Percentiles rank a stretch among this genome's conserved stretches.
These are phyloP conservation scores for Abelmoschus esculentus DNA, from an alignment of 345 rosid genomes.

Conservation along the genomic window DNA sequence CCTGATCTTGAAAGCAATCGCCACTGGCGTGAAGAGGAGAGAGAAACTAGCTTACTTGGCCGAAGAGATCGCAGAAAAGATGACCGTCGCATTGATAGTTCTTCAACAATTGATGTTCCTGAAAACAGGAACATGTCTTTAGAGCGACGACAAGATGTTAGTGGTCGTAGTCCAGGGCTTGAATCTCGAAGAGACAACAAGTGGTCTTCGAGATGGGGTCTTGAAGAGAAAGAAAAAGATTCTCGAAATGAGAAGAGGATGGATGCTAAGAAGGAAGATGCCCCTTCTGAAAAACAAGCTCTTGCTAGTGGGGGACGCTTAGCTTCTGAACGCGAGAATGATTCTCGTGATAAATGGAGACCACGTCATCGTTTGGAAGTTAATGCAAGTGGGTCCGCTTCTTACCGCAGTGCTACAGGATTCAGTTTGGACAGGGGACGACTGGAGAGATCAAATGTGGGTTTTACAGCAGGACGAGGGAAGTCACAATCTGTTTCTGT, in stretches of 20 bases:
- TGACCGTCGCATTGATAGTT: slow-evolving; percentile 41
- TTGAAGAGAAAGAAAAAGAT: slow-evolving; percentile 85
- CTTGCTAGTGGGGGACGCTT: slow-evolving; percentile 31
- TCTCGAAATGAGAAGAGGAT: slow-evolving; percentile 52
- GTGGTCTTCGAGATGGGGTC: slow-evolving; percentile 99
- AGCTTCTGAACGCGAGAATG: slow-evolving; percentile 60
- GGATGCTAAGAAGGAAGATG: slow-evolving; percentile 56
- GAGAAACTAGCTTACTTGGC: slow-evolving; percentile 62
- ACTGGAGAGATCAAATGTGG: slow-evolving; percentile 49
- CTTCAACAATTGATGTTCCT: slow-evolving; percentile 24
- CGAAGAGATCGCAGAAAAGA: slow-evolving; percentile 58
- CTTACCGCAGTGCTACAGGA: slow-evolving; percentile 78
- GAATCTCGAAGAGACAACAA: slow-evolving; percentile 80
- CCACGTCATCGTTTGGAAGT: slow-evolving; percentile 84
- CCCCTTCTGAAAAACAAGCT: slow-evolving; percentile 45
- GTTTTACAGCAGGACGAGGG: slow-evolving; percentile 73
- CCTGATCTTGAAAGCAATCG: slow-evolving; percentile 42
- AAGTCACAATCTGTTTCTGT: slow-evolving; percentile 25
- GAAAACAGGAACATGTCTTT: slow-evolving; percentile 48
- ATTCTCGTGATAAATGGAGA: slow-evolving; percentile 96
- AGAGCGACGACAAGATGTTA: slow-evolving; percentile 64
- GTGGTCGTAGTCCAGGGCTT: slow-evolving; percentile 49
- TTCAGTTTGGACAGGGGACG: slow-evolving; percentile 66
- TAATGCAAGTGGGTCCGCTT: slow-evolving; percentile 43
- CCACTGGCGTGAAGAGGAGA: slow-evolving; percentile 87